Base-by-base conservation (phyloP, 495 filamentous ascomycete genomes). In the Xylaria curta region DNA sequence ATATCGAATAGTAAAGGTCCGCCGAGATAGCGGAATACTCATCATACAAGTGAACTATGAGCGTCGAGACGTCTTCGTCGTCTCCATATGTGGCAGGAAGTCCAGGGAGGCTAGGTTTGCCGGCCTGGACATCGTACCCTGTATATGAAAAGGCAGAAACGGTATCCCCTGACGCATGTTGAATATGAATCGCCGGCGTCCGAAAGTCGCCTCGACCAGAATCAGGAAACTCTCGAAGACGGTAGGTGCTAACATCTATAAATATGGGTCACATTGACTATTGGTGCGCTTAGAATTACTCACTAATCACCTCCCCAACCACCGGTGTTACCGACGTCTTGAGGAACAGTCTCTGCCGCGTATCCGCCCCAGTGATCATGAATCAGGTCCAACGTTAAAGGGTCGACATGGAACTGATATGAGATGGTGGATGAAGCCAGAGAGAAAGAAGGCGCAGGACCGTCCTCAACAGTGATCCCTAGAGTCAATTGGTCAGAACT, bases 221-320 rank as follows among this genome's bases (percentile, higher is more conserved):
- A 60, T 88, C 87, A 3, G 87, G 87, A 60, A 88, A 88, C 72
- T 88, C 87, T 10, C 87, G 84, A 4, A 86, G 84, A 7, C 81
- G 75, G 60, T 85, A 84, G 12, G 82, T 83, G n/a, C 53, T 56
- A 4, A 31, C 4, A 31, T 31, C 28, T 56, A 31, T 56, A 4
- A 56, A 56, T 56, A 56, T 56, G 26, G 13, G 17, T 56, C 28
- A 12, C 19, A 31, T 17, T 31, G 13, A 56, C 17, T 17, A 56
- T 31, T 31, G 26, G 53, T 15, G 13, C 26, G 28, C 13, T 17
- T 9, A 26, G 26, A 15, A 26, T 17, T 31, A 56, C 53, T 28
- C 53, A 56, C 53, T 80, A 76, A 19, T 75, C 76, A 8, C 81
- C 80, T 24, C 78, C 79, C 86, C 87, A 88, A 47, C 87, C 87